Evolutionary conservation across 2,329 filamentous ascomycete genomes (phyloP), one percentile per base, ranked within the genome.

Genomic region (Colletotrichum sp.): DNA sequence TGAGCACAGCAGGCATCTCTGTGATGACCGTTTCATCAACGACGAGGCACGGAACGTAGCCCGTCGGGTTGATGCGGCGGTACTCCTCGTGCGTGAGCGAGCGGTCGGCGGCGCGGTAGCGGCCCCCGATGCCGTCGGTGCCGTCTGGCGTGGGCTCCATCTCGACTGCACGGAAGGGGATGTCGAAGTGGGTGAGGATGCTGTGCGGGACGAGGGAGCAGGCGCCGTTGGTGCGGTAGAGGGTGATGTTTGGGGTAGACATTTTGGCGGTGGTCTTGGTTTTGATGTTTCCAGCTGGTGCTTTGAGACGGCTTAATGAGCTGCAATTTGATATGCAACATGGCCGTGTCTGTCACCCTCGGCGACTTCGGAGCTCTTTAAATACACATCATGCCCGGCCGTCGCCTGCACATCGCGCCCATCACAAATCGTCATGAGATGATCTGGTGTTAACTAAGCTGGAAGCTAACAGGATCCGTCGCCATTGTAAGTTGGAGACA

Each of bases 41-140:
- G 32, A 34, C 13, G 21, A 86, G 77, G 1, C 79, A 80, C 1
- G 85, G 84, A 0, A 86, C 83, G 15, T 79, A 82, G 21, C 81
- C 83, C 6, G 68, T 72, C 0, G 80, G 83, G 66, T 85, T 80
- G 60, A 85, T 78, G 16, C 69, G 72, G 7, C 78, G 77, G 71
- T 85, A 85, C 2, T 83, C 78, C 0, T 75, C 79, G 12, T 80
- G 77, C 0, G 78, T 78, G n/a, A 86, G 74, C 68, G 78, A 83
- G 15, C 83, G 83, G 18, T 86, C 84, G 2, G 72, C 80, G 4
- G 83, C 77, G 24, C 80, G 79, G 2, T 72, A 70, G 52, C 36
- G 26, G 32, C 44, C 52, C 1, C 59, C 55, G n/a, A 0, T 76
- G 76, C 1, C 76, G 76, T 0, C 34, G 75, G 1, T 76, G 77